Evolutionary conservation across 2,329 filamentous ascomycete species (phyloP), one percentile per base, ranked within the genome.

Genomic region (Arthrobotrys pseudoclavata): DNA sequence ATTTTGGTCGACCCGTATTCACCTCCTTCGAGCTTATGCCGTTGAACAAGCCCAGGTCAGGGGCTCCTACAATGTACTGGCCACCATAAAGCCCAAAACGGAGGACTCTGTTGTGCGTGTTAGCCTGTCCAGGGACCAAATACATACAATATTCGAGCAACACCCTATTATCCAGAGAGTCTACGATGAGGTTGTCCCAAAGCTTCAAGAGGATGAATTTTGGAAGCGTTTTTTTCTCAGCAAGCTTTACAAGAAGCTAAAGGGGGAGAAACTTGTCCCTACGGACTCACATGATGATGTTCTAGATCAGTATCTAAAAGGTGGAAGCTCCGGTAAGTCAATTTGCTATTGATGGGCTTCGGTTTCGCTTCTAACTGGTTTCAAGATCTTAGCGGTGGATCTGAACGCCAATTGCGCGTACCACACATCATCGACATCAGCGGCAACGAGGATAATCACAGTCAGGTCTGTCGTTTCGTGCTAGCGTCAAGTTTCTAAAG

Each of bases 211-310:
- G 81, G 87, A 87, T 69, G 90, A 93, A 61, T 99, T 99, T 83
- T 99, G 95, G 94, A 92, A 92, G 4, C 89, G 93, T 13, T 99
- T 99, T 84, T 98, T 99, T 83, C 89, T 94, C 78, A 97, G 93
- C 83, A 89, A 92, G 70, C 86, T 99, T 7, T 93, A 94, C 80
- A 97, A 97, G 84, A 95, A 94, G 82, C 86, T 99, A 69, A 92
- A 94, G 71, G 96, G 96, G 42, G 94, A 98, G 84, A 92, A 93
- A 64, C 89, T 97, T 52, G 89, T 89, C 0, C 93, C 95, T 7
- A 88, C 87, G 3, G 95, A 97, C 83, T 86, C 89, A 15, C 88
- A 89, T 7, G 94, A 98, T 84, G 87, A 89, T 18, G 86, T 96
- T 7, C 91, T 98, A 78, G 96, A 98, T 84, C 91, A 91, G 80